A percentile compares a stretch with the other conserved stretches of the same genome.
phyloP scores from a whole-genome alignment of 1,284 basidiomycete species.

The Rhodotorula glutinis region DNA sequence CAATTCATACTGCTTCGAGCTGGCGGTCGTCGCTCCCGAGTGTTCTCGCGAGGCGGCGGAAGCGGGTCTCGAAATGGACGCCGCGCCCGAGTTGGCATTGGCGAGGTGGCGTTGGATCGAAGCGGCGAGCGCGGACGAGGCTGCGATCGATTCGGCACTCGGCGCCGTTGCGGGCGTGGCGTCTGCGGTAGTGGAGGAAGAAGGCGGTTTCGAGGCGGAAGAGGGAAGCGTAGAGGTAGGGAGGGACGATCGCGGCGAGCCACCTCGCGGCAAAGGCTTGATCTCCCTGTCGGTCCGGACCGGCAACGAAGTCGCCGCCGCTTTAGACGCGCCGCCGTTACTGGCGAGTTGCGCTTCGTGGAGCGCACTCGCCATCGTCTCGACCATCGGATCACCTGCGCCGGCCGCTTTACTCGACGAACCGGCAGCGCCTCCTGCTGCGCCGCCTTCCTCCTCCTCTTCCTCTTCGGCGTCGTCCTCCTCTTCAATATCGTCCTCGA shows the following conservation, averaged over 20 bases:
- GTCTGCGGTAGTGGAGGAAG: not conserved
- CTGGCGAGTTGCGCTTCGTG: too few relatives aligned
- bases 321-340: not conserved
- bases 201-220: too few relatives aligned
- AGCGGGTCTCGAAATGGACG: too few relatives aligned
- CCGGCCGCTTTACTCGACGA: not conserved
- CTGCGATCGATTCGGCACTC: conserved; percentile 1
- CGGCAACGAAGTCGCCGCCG: too few relatives aligned
- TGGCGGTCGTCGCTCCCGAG: too few relatives aligned
- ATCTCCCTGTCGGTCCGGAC: too few relatives aligned
- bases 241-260: not conserved
- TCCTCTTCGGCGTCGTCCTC: conserved; percentile 29
- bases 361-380: not conserved
- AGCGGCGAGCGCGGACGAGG: conserved; percentile 16
- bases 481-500: conserved; percentile 41
- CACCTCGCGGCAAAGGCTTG: conserved; percentile 14
- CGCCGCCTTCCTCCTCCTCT: conserved; percentile 24
- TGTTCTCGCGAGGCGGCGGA: too few relatives aligned
- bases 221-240: too few relatives aligned
- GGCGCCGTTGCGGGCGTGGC: not conserved
- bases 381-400: conserved; percentile 11
- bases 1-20: not conserved
- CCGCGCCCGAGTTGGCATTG: too few relatives aligned
- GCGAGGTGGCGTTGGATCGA: conserved; percentile 23
- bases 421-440: not conserved